Evolutionary conservation across 495 filamentous ascomycete species (phyloP).

Genomic region (Pyrenula aspistea): DNA sequence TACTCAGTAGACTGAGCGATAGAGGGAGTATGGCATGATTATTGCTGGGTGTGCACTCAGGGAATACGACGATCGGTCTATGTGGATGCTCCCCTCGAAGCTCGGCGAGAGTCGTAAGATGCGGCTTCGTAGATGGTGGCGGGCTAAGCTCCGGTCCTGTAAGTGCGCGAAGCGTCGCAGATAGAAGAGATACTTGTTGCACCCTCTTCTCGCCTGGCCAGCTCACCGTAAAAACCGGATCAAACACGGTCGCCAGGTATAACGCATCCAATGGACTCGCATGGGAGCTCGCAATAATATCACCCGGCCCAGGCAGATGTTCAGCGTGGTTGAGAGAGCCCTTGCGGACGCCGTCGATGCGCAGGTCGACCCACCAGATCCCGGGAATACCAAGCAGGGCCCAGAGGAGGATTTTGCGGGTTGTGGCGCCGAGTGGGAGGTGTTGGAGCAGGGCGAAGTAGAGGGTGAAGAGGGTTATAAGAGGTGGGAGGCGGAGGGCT

Average conservation of each 20-base stretch:
- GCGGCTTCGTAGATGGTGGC: conserved; percentile 21
- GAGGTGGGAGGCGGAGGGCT: conserved; percentile 64
- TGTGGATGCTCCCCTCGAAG: conserved; percentile 57
- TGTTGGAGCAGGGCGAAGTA: conserved; percentile 79
- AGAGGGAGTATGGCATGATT: conserved; percentile 81
- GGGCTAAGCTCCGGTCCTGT: conserved; percentile 39
- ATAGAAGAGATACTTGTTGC: conserved; percentile 59
- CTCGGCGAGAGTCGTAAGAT: conserved; percentile 44
- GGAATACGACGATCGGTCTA: conserved; percentile 72
- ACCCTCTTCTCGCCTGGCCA: conserved; percentile 66
- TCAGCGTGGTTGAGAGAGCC: conserved; percentile 50
- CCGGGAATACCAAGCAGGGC: conserved; percentile 72
- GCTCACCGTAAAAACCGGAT: conserved; percentile 79
- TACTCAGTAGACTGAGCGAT: conserved; percentile 56
- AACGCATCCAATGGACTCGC: conserved; percentile 88
- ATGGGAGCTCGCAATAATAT: conserved; percentile 78
- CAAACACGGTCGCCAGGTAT: conserved; percentile 94
- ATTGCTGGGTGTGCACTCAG: conserved; percentile 90
- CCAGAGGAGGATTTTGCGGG: conserved; percentile 79
- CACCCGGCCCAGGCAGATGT: conserved; percentile 64
- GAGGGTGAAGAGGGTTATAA: conserved; percentile 50
- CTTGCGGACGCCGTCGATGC: conserved; percentile 88
- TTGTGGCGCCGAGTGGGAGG: conserved; percentile 68
- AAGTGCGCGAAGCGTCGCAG: conserved; percentile 64
- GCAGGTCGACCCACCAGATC: conserved; percentile 95